phyloP scores from a whole-genome alignment of 106 monocot species.

The Vanilla planifolia region DNA sequence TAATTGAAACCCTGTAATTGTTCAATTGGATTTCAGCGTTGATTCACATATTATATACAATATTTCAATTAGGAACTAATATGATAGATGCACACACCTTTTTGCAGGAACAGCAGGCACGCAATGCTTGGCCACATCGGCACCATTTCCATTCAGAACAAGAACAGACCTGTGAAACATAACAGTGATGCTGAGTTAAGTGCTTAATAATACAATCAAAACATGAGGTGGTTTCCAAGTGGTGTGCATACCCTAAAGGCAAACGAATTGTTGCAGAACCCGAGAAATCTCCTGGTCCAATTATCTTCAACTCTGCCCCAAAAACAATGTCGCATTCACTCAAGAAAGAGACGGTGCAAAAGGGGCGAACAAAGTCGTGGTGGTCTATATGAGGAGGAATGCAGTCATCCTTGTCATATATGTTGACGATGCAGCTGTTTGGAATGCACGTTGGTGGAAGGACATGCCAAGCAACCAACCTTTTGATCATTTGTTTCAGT shows the following conservation, averaged over 20 bases:
- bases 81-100: conserved; percentile 29
- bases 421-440: conserved; percentile 56
- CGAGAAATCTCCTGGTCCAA: conserved; percentile 30
- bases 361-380: conserved; percentile 51
- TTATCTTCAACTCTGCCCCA: conserved; percentile 29
- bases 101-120: conserved; percentile 63
- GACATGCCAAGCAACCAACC: conserved; percentile 40
- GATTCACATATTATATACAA: too few relatives aligned
- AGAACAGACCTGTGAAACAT: conserved; percentile 49
- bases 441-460: conserved; percentile 39
- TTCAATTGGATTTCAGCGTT: too few relatives aligned
- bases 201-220: too few relatives aligned
- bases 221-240: too few relatives aligned
- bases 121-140: conserved; percentile 77
- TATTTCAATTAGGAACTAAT: too few relatives aligned
- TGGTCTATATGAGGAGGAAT: conserved; percentile 65
- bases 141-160: conserved; percentile 71
- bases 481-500: conserved; percentile 39
- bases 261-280: conserved; percentile 35
- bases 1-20: too few relatives aligned
- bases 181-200: too few relatives aligned
- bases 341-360: conserved; percentile 47
- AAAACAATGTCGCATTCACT: conserved; percentile 43
- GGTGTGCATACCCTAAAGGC: conserved; percentile 30
- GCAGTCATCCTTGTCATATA: conserved; percentile 57